These are phyloP conservation scores for Leccinum ochraceum DNA, from an alignment of 768 basidiomycete species.

Conservation along the genomic window DNA sequence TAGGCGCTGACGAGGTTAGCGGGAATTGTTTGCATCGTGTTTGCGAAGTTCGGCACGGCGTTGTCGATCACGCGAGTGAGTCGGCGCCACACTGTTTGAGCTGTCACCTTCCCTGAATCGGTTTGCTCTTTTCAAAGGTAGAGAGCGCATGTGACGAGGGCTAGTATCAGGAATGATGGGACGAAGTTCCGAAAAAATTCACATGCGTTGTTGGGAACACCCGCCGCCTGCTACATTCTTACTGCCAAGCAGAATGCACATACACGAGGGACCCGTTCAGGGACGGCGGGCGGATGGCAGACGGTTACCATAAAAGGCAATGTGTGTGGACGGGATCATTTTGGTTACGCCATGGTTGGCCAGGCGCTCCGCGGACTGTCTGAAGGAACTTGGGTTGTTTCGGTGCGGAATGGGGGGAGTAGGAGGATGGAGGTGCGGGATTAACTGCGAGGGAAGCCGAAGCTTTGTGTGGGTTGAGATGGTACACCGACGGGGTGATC, in stretches of 20 bases:
- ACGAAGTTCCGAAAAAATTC: neutral
- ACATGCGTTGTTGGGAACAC: constrained; percentile 23
- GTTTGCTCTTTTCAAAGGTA: neutral
- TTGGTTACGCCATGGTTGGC: constrained; percentile 1
- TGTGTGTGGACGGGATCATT: constrained; percentile 12
- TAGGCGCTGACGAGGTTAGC: constrained; percentile 9
- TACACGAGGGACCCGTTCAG: constrained; percentile 26
- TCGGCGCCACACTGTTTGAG: neutral
- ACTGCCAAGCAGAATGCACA: constrained; percentile 1
- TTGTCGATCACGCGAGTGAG: constrained; percentile 10
- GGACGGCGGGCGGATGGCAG: constrained; percentile 20
- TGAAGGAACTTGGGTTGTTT: neutral
- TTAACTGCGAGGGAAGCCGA: constrained; percentile 12
- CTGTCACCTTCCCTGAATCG: neutral
- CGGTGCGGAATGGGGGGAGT: neutral
- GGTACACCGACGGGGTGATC: constrained; percentile 3
- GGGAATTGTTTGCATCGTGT: neutral
- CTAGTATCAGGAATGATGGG: neutral
- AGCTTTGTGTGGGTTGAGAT: neutral
- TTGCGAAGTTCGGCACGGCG: neutral
- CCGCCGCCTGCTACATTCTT: neutral
- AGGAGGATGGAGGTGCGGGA: neutral
- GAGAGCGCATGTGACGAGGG: neutral
- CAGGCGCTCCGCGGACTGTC: constrained; percentile 23
- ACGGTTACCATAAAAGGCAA: constrained; percentile 13